Base-by-base conservation (phyloP, 2,329 filamentous ascomycete genomes). In the Alternaria gaisen region DNA sequence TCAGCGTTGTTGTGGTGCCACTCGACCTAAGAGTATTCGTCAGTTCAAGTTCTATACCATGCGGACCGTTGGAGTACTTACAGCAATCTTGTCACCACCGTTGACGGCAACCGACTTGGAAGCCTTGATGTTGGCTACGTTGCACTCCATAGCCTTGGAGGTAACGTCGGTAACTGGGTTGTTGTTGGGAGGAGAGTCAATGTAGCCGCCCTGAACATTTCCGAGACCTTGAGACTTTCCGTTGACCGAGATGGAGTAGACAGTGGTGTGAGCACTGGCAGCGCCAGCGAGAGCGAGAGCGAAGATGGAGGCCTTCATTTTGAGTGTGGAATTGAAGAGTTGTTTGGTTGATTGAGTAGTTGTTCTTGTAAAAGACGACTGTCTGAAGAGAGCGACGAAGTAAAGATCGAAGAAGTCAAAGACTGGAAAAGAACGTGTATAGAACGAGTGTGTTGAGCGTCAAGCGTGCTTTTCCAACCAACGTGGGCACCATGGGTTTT, bases 1-100 rank as follows among this genome's bases (percentile, higher is more conserved):
- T 69, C 68, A 44, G 83, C 80, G 68, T 40, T 79, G 74, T 86
- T 69, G 77, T 86, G 84, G 74, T 81, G 82, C 84, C 83, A 86
- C 73, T 85, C 81, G 68, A 75, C 71, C 61, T 64, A 44, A 16
- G 42, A 30, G 41, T n/a, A 47, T 1, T 28, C 44, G 61, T 64
- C 9, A 64, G 58, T 26, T 24, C 41, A 11, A 47, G 40, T 40
- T 20, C 3, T 22, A 10, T 34, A 16, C 14, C 36, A 26, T 6
- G 11, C 26, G 10, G 38, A 32, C 10, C 10, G 11, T 7, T 22
- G 6, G 24, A 10, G 6, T 40, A 51, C 61, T 14, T 44, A 64
- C 62, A 55, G 70, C 67, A 41, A 86, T 66, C 68, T 80, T 80
- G 67, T 84, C 82, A 61, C 85, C 85, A 40, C 68, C 80, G 57